Evolutionary conservation across 2,329 filamentous ascomycete genomes (phyloP).

Genomic region (Thielaviopsis ethacetica): DNA sequence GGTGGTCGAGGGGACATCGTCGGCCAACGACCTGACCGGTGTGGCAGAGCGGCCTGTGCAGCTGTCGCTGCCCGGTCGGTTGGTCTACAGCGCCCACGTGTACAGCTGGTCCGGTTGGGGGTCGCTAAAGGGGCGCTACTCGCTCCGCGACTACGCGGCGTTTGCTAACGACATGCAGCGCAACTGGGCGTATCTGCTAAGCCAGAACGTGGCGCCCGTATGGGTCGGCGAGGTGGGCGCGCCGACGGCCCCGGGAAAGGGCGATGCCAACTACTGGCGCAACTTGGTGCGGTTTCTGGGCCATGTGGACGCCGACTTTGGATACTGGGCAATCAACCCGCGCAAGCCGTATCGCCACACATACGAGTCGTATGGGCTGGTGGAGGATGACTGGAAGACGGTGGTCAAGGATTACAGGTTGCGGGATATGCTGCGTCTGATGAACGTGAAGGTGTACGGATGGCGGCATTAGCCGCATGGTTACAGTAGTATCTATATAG

Average conservation of each 20-base stretch:
- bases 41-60: conserved; percentile 38
- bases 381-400: conserved; percentile 48
- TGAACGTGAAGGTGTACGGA: conserved; percentile 17
- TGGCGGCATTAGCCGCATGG: not conserved
- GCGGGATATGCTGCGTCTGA: conserved; percentile 42
- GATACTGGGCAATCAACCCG: conserved; percentile 55
- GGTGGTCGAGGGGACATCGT: conserved; percentile 51
- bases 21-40: conserved; percentile 46
- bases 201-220: conserved; percentile 31
- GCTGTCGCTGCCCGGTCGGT: conserved; percentile 34
- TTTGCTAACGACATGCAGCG: conserved; percentile 45
- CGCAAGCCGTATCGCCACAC: conserved; percentile 42
- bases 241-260: conserved; percentile 32
- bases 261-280: conserved; percentile 48
- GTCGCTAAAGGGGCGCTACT: conserved; percentile 40
- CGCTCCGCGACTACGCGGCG: conserved; percentile 42
- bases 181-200: conserved; percentile 50
- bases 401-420: conserved; percentile 45
- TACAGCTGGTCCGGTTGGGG: conserved; percentile 59
- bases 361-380: conserved; percentile 42
- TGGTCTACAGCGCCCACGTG: conserved; percentile 54
- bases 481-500: not conserved
- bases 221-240: conserved; percentile 55
- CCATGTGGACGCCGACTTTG: conserved; percentile 45
- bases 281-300: conserved; percentile 44